phyloP scores from a whole-genome alignment of 1,284 basidiomycete species.

The Crucibulum cyathiforme region DNA sequence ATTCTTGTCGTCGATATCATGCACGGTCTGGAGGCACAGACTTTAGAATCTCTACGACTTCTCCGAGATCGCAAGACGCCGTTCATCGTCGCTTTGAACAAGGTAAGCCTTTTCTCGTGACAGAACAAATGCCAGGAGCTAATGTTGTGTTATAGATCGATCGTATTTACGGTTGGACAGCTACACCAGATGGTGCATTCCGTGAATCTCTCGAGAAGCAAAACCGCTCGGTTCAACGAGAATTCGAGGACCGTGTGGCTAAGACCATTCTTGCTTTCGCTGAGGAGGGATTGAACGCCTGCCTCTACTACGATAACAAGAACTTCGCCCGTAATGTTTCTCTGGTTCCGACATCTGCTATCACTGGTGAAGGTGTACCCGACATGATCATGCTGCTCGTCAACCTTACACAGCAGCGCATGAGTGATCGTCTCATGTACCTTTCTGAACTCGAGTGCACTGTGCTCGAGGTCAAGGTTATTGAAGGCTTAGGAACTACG shows the following conservation, averaged over 20 bases:
- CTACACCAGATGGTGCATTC: slow-evolving; percentile 93
- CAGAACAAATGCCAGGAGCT: slow-evolving; percentile 2
- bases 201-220: slow-evolving; percentile 92
- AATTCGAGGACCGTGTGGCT: slow-evolving; percentile 90
- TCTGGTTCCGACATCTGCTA: slow-evolving; percentile 96
- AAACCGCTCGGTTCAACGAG: slow-evolving; percentile 80
- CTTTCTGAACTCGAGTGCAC: slow-evolving; percentile 98
- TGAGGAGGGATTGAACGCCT: slow-evolving; percentile 96
- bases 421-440: slow-evolving; percentile 99
- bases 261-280: slow-evolving; percentile 94
- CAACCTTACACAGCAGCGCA: slow-evolving; percentile 96
- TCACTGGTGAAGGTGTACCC: slow-evolving; percentile 99
- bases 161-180: slow-evolving; percentile 95
- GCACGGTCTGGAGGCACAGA: slow-evolving; percentile 97
- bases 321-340: slow-evolving; percentile 95
- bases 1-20: slow-evolving; percentile 99
- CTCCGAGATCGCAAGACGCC: slow-evolving; percentile 96
- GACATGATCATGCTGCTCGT: slow-evolving; percentile 99
- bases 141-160: slow-evolving; percentile 72
- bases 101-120: slow-evolving; percentile 52
- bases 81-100: slow-evolving; percentile 99
- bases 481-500: slow-evolving; percentile 98
- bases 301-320: slow-evolving; percentile 98
- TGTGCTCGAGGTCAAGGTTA: slow-evolving; percentile 99
- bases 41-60: slow-evolving; percentile 93